Evolutionary conservation across 371 early-diverging fungal genomes (phyloP).

Genomic region (Funneliformis caledonium): DNA sequence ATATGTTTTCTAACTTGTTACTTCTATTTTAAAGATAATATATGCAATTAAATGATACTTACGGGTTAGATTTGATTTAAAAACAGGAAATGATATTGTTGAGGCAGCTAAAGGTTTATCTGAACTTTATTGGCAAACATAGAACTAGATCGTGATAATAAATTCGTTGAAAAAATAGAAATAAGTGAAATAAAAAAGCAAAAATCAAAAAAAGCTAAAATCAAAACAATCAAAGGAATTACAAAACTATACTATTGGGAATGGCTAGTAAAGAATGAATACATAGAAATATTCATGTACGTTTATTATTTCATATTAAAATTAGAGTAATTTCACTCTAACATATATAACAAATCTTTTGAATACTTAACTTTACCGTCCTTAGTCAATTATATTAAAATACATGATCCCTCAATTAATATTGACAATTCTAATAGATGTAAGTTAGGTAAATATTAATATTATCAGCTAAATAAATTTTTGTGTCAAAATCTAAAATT

Average conservation of each 20-base stretch:
- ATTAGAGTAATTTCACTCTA: neutral
- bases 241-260: neutral
- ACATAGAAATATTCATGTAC: neutral
- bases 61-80: neutral
- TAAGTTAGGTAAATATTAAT: neutral
- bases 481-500: no score
- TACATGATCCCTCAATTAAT: neutral
- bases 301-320: slow-evolving; percentile 1
- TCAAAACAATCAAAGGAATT: slow-evolving; percentile 1
- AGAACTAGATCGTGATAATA: neutral
- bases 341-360: neutral
- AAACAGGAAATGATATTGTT: neutral
- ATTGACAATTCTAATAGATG: neutral
- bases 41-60: slow-evolving; percentile 8
- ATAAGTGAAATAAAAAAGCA: no score
- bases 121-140: slow-evolving; percentile 2
- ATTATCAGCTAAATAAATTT: no score
- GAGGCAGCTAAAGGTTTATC: neutral
- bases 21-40: neutral
- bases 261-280: neutral
- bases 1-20: neutral
- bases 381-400: neutral
- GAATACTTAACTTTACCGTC: neutral
- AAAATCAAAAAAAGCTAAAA: neutral
- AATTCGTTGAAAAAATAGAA: neutral